Evolutionary conservation across 257 asterid genomes (phyloP).

Genomic region (Fraxinus pennsylvanica): DNA sequence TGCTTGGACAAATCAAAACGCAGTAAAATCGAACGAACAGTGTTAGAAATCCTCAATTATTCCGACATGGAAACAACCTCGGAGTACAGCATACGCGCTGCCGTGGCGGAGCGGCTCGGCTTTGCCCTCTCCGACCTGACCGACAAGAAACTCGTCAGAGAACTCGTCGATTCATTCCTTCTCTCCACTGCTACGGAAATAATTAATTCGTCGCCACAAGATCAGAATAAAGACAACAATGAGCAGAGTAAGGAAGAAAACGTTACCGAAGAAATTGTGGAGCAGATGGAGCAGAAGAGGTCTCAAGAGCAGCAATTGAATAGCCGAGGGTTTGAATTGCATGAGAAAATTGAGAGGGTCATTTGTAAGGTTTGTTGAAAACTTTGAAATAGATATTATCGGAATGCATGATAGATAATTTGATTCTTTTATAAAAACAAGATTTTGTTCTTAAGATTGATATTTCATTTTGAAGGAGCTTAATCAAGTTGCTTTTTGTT

Average conservation of each 20-base stretch:
- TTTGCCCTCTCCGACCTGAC: constrained; percentile 40
- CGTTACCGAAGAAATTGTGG: background rate
- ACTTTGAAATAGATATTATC: background rate
- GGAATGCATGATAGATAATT: background rate
- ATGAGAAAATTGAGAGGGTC: constrained; percentile 32
- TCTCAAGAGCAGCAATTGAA: constrained; percentile 8
- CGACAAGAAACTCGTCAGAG: constrained; percentile 42
- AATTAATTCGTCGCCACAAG: constrained; percentile 13
- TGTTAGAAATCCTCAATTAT: constrained; percentile 40
- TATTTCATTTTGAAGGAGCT: background rate
- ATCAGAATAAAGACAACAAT: background rate
- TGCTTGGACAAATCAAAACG: constrained; percentile 36
- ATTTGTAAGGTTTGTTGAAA: constrained; percentile 52
- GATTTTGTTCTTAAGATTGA: background rate
- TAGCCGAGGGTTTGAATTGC: constrained; percentile 20
- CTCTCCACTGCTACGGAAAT: constrained; percentile 40
- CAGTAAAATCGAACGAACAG: constrained; percentile 44
- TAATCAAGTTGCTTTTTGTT: background rate
- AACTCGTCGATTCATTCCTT: constrained; percentile 53
- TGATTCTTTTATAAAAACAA: background rate
- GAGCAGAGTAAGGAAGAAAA: background rate
- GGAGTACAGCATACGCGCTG: constrained; percentile 51
- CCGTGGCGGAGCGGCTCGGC: constrained; percentile 48
- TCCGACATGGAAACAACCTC: constrained; percentile 65
- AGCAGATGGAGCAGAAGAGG: constrained; percentile 15